Percentiles rank a stretch among this genome's conserved stretches.
phyloP scores from a whole-genome alignment of 345 rosid genomes.

The Dimocarpus longan region DNA sequence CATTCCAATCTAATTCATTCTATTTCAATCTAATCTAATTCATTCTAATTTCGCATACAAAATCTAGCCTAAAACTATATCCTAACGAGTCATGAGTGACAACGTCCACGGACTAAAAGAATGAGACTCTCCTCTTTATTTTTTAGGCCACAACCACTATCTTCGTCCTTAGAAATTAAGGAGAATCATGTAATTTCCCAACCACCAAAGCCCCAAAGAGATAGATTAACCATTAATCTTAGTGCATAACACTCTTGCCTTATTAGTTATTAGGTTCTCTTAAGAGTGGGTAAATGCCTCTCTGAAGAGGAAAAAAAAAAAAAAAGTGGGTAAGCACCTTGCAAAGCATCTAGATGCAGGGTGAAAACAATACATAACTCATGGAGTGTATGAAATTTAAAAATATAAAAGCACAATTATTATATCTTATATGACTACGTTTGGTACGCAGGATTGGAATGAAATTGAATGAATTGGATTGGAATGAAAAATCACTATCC shows the following conservation, averaged over 20 bases:
- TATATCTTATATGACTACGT: background rate
- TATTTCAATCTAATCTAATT: too few species aligned
- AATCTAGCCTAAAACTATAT: too few species aligned
- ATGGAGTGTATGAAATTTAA: background rate
- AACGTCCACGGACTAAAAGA: background rate
- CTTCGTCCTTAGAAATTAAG: background rate
- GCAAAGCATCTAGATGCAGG: background rate
- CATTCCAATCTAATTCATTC: too few species aligned
- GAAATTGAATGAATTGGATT: too few species aligned
- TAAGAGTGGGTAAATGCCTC: background rate
- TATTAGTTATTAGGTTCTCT: background rate
- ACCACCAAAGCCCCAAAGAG: conserved; percentile 1
- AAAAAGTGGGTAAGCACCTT: background rate
- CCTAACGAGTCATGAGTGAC: background rate
- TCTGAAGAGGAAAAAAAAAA: too few species aligned
- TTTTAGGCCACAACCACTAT: background rate
- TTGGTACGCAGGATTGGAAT: too few species aligned
- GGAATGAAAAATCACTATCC: too few species aligned
- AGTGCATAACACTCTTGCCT: background rate
- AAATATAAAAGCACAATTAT: background rate
- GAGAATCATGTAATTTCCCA: background rate
- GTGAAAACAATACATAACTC: background rate
- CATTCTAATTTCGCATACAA: too few species aligned
- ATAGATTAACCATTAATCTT: background rate
- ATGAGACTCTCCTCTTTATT: background rate